A percentile compares a stretch with the other conserved stretches of the same genome.
Evolutionary conservation across 1,139 yeast species (phyloP).

Genomic region (Candida sojae): DNA sequence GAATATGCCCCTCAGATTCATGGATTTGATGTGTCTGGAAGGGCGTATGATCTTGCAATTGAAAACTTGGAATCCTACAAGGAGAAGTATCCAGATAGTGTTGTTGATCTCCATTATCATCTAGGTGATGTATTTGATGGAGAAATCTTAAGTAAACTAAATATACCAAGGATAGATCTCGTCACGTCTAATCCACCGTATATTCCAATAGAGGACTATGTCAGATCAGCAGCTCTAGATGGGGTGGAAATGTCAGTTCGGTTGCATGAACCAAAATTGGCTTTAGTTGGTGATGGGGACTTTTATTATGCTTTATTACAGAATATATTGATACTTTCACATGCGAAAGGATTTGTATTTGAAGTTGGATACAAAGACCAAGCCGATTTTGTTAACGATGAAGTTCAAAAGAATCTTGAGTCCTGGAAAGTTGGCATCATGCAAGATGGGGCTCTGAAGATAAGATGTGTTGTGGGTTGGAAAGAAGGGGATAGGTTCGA

Average conservation of each 20-base stretch:
- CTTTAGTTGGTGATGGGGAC: constrained; percentile 74
- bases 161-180: constrained; percentile 38
- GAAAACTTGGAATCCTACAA: constrained; percentile 36
- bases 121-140: constrained; percentile 28
- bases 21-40: constrained; percentile 63
- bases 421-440: constrained; percentile 30
- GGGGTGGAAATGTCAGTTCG: constrained; percentile 63
- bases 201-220: constrained; percentile 54
- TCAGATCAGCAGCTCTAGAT: constrained; percentile 24
- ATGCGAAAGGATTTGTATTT: constrained; percentile 43
- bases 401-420: constrained; percentile 11
- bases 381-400: constrained; percentile 24
- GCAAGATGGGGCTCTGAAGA: constrained; percentile 29
- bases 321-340: constrained; percentile 36
- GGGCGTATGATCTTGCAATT: constrained; percentile 53
- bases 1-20: constrained; percentile 19
- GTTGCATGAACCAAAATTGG: constrained; percentile 71
- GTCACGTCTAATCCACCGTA: constrained; percentile 91
- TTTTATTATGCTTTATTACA: constrained; percentile 62
- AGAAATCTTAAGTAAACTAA: constrained; percentile 7
- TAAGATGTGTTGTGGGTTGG: constrained; percentile 47
- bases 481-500: constrained; percentile 10
- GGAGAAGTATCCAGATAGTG: constrained; percentile 2
- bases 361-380: constrained; percentile 44
- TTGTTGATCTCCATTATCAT: constrained; percentile 18